These are phyloP conservation scores for Benincasa hispida DNA, from an alignment of 306 rosid species.

Conservation along the genomic window DNA sequence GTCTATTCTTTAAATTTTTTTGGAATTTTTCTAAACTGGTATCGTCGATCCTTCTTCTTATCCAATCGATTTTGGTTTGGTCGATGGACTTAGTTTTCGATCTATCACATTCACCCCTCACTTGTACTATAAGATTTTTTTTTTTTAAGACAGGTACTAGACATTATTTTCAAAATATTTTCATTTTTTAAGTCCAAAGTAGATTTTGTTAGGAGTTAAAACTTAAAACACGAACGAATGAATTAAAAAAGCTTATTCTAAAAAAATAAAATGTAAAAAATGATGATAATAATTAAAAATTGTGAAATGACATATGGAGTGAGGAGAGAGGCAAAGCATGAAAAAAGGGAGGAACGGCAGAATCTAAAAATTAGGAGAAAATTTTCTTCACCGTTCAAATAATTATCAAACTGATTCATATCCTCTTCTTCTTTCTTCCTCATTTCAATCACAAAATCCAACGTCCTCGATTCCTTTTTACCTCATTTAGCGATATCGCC, in stretches of 20 bases:
- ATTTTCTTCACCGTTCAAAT: conserved; percentile 21
- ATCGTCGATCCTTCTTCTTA: no score
- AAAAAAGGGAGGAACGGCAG: conserved; percentile 22
- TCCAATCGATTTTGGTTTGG: no score
- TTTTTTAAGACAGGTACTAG: no score
- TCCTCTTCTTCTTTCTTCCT: conserved; percentile 2
- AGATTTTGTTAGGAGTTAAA: no score
- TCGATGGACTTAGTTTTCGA: no score
- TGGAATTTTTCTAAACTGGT: no score
- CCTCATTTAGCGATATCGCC: not conserved
- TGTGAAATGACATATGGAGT: not conserved
- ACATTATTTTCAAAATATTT: no score
- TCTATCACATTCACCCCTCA: no score
- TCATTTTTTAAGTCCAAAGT: no score
- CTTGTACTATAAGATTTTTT: no score
- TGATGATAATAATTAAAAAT: not conserved
- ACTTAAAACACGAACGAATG: no score
- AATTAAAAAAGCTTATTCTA: not conserved
- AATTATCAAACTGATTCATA: conserved; percentile 6
- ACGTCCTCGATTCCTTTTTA: not conserved
- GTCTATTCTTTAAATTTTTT: no score
- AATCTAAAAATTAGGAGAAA: conserved; percentile 9
- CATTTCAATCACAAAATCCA: not conserved
- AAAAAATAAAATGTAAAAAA: not conserved
- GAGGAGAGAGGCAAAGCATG: conserved; percentile 35